Evolutionary conservation across 2,329 filamentous ascomycete genomes (phyloP), one percentile per base, ranked within the genome.

Genomic region (Mycosphaerella sp.): DNA sequence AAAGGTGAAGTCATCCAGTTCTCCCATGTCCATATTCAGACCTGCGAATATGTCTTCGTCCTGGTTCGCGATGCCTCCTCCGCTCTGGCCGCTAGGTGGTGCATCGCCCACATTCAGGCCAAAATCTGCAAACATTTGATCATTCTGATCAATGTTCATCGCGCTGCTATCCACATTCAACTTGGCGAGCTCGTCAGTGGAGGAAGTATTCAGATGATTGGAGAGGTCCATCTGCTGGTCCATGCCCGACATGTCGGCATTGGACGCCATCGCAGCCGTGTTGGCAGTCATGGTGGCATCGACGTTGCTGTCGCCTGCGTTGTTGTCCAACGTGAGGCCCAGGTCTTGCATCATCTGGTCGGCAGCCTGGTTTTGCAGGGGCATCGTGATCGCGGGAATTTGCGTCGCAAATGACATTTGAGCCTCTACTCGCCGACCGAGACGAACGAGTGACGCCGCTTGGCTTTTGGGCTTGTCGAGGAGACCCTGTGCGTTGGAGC

Each of bases 371-470:
- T 49, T 63, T 45, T 57, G 59, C 42, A 64, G 61, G 4, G 66
- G 59, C 17, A 63, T 59, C 10, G 62, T 42, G 44, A 69, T 62
- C 9, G 58, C 53, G 9, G 64, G 57, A 31, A 86, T 77, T 65
- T 85, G 83, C n/a, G 79, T 77, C 5, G 68, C 54, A n/a, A 88
- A 83, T 9, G 87, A 83, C 31, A 65, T 59, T 44, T 71, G 68
- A 1, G 63, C 59, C 44, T 69, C 65, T 2, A 70, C 66, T n/a
- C 62, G 57, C 12, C 67, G 59, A 17, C 57, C 56, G 2, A 71
- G 59, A 2, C 64, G 64, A 1, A 71, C 61, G 1, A 70, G 54
- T 43, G 80, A 71, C 14, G 73, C 70, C 53, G 80, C 84, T 42
- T 80, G 76, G 57, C 83, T 79, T 0, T 80, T 79, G 55, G 81